phyloP scores from a whole-genome alignment of 164 flowering plant species.

The Chimonanthus praecox region DNA sequence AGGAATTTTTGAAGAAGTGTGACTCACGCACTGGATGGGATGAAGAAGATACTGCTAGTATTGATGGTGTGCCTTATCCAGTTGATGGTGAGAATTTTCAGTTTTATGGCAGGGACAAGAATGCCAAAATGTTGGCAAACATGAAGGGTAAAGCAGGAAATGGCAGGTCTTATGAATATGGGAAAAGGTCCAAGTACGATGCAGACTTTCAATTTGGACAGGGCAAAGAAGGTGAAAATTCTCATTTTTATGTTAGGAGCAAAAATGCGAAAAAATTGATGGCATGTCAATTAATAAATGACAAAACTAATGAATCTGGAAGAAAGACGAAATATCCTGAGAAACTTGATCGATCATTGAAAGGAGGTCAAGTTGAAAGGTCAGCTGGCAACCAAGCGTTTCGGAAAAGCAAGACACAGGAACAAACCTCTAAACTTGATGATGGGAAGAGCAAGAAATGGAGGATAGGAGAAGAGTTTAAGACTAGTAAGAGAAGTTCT shows the following conservation, averaged over 20 bases:
- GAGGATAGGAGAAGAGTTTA: conserved; percentile 40
- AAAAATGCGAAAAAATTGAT: too few relatives aligned
- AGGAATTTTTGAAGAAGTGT: conserved; percentile 19
- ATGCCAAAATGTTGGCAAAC: conserved; percentile 33
- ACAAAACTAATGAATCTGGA: conserved; percentile 18
- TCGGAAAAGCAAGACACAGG: conserved; percentile 26
- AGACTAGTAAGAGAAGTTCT: neutral
- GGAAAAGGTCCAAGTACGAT: conserved; percentile 31
- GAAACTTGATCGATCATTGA: conserved; percentile 30
- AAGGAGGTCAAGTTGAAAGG: conserved; percentile 35
- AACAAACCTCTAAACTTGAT: conserved; percentile 33
- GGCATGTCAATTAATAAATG: conserved; percentile 1
- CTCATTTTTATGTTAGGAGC: too few relatives aligned
- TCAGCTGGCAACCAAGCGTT: conserved; percentile 31
- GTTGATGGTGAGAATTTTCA: neutral
- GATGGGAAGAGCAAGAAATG: conserved; percentile 48
- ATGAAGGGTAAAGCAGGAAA: conserved; percentile 34
- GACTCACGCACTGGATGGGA: neutral
- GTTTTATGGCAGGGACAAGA: conserved; percentile 8
- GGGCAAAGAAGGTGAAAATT: too few relatives aligned
- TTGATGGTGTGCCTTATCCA: neutral
- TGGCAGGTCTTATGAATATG: conserved; percentile 18
- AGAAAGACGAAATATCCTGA: conserved; percentile 39
- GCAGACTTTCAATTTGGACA: too few relatives aligned
- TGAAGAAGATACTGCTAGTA: neutral